Evolutionary conservation across 78 protist species (phyloP).

Genomic region (Chrysochromulina parva): DNA sequence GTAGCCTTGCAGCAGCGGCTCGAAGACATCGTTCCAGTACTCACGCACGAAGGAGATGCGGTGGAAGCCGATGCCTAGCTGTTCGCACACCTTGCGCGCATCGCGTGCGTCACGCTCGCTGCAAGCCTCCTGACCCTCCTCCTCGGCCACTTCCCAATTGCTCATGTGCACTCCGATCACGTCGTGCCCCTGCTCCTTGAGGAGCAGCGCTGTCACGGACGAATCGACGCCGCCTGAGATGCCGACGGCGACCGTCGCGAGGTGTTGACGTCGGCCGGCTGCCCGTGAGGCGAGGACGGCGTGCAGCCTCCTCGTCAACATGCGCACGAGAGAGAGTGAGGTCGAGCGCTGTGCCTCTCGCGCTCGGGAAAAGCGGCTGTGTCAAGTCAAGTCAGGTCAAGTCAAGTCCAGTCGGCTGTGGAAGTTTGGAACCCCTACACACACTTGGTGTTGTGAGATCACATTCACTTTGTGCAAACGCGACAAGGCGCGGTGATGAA

Average conservation of each 20-base stretch:
- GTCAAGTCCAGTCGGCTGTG: no score
- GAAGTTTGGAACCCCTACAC: no score
- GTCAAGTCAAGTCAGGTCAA: no score
- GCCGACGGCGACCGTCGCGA: constrained; percentile 36
- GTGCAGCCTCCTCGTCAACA: no score
- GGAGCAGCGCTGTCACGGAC: constrained; percentile 45
- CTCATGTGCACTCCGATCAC: constrained; percentile 70
- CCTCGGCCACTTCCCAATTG: constrained; percentile 79
- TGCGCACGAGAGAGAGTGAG: no score
- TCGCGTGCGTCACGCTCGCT: constrained; percentile 64
- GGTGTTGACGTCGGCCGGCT: background rate
- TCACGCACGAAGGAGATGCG: constrained; percentile 73
- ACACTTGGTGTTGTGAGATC: no score
- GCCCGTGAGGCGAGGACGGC: no score
- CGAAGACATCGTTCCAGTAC: constrained; percentile 84
- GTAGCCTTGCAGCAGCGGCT: constrained; percentile 60
- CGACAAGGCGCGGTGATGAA: no score
- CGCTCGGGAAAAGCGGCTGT: no score
- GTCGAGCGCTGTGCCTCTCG: no score
- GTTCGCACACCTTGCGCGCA: constrained; percentile 53
- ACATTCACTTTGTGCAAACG: no score
- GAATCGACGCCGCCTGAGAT: constrained; percentile 65
- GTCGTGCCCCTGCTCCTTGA: constrained; percentile 22
- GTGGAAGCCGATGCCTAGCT: constrained; percentile 62
- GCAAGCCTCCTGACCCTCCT: background rate